A percentile compares a stretch with the other conserved stretches of the same genome.
phyloP scores from a whole-genome alignment of 495 filamentous ascomycete species.

The Neurospora sp. region DNA sequence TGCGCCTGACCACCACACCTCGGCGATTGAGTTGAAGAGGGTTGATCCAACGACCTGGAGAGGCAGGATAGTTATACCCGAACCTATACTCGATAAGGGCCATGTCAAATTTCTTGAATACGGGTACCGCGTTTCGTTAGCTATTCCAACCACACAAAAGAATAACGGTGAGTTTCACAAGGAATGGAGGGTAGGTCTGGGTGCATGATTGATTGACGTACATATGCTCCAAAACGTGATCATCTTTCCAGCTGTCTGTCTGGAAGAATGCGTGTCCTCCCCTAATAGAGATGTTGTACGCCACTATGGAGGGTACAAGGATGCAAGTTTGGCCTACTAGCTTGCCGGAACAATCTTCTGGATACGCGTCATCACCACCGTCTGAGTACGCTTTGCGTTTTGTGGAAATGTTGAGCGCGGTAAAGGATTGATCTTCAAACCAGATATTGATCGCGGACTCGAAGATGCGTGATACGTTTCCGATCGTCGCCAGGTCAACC shows the following conservation, averaged over 20 bases:
- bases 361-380: neutral
- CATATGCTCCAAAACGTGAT: neutral
- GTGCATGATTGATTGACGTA: neutral
- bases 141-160: neutral
- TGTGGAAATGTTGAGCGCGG: neutral
- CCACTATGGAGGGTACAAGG: neutral
- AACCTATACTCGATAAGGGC: neutral
- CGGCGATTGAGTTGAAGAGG: neutral
- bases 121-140: neutral
- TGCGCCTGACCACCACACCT: neutral
- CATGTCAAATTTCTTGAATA: neutral
- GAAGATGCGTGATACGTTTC: neutral
- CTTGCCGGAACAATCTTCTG: neutral
- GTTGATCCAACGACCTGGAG: neutral
- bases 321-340: neutral
- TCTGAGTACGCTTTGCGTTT: neutral
- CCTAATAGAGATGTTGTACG: neutral
- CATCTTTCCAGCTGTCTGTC: neutral
- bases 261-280: neutral
- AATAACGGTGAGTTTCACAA: neutral
- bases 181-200: neutral
- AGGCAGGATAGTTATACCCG: neutral
- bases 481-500: neutral
- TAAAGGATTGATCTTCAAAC: neutral
- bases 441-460: neutral